A percentile compares a stretch with the other conserved stretches of the same genome.
phyloP scores from a whole-genome alignment of 108 stramenopile species.

The Nitzschia putrida region DNA sequence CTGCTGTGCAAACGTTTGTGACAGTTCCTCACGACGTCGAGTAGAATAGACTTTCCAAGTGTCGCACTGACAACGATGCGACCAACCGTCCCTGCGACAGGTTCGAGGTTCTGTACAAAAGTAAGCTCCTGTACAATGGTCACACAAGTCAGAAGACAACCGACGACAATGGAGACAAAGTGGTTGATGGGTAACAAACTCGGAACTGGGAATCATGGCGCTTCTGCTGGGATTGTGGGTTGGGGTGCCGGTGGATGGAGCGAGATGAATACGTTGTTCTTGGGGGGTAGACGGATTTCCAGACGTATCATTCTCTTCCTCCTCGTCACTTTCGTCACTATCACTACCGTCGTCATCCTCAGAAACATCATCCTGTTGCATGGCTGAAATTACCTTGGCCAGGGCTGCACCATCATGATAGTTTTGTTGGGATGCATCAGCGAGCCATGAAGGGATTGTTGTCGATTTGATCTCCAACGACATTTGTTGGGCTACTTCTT shows the following conservation, averaged over 20 bases:
- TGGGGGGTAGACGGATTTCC: not conserved
- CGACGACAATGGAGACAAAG: conserved; percentile 82
- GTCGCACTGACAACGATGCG: conserved; percentile 74
- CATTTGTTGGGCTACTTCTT: not conserved
- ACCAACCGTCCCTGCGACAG: conserved; percentile 64
- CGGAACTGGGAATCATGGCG: conserved; percentile 1
- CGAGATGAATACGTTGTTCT: not conserved
- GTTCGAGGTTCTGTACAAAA: conserved; percentile 54
- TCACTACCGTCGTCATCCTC: conserved; percentile 27
- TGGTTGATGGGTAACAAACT: conserved; percentile 53
- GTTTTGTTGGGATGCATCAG: conserved; percentile 65
- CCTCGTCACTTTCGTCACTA: conserved; percentile 23
- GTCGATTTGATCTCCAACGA: not conserved
- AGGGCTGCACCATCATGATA: conserved; percentile 72
- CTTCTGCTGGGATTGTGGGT: not conserved
- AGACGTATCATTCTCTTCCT: conserved; percentile 16
- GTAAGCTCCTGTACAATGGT: conserved; percentile 64
- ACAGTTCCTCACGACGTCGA: conserved; percentile 52
- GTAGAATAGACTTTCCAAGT: conserved; percentile 75
- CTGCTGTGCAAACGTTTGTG: conserved; percentile 45
- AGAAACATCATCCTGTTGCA: conserved; percentile 34
- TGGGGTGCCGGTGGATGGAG: no score
- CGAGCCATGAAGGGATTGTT: conserved; percentile 55
- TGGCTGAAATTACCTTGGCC: conserved; percentile 48
- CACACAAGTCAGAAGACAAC: conserved; percentile 54